Percentiles rank a stretch among this genome's conserved stretches.
Conservation (phyloP, 1,284 basidiomycete species). For the Wallemia mellicola region DNA sequence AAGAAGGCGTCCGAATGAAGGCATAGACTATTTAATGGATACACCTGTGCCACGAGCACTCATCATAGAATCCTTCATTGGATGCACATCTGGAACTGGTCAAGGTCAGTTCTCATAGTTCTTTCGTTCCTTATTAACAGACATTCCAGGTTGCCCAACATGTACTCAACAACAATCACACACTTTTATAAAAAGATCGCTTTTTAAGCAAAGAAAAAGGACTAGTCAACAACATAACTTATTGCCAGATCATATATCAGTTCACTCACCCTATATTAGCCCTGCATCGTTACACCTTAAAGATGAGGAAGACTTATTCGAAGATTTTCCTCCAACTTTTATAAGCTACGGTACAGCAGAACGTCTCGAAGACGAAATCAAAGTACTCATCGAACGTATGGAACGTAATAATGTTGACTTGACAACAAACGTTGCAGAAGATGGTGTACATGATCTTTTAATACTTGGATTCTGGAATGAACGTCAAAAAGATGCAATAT, state of each 20-base stretch:
- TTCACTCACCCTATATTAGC: slow-evolving; percentile 6
- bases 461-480: slow-evolving; percentile 8
- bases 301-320: slow-evolving; percentile 4
- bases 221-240: background rate
- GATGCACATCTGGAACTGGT: background rate
- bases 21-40: background rate
- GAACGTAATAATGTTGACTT: slow-evolving; percentile 3
- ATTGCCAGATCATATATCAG: slow-evolving; percentile 2
- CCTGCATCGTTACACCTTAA: slow-evolving; percentile 5
- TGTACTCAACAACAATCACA: background rate
- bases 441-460: slow-evolving; percentile 7
- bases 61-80: background rate
- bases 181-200: background rate
- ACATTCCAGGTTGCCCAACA: background rate
- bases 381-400: slow-evolving; percentile 5
- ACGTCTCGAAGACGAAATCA: slow-evolving; percentile 7
- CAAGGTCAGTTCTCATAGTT: background rate
- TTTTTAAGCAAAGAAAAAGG: background rate
- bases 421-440: slow-evolving; percentile 5
- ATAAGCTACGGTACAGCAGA: slow-evolving; percentile 7
- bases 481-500: slow-evolving; percentile 3
- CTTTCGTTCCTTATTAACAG: too few species aligned
- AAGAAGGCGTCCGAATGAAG: background rate
- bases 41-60: background rate
- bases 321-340: slow-evolving; percentile 5